These are phyloP conservation scores for Scheffersomyces insectosa DNA, from an alignment of 1,139 yeast species.

Conservation along the genomic window DNA sequence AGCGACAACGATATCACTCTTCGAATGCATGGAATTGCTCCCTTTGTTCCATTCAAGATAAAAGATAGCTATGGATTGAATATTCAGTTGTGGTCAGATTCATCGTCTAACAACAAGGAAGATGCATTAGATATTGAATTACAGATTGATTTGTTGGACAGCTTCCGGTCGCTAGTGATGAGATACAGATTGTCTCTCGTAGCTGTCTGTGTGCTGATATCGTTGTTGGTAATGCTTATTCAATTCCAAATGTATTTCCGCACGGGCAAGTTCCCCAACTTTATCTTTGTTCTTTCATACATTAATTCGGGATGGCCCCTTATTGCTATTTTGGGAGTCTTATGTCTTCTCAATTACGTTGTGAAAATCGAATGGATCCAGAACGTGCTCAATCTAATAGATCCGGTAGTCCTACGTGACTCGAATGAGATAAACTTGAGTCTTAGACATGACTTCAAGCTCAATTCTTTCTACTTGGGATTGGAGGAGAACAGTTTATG, in stretches of 20 bases:
- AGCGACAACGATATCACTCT: constrained; percentile 32
- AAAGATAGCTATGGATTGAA: constrained; percentile 27
- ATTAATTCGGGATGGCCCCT: constrained; percentile 26
- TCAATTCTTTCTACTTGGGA: constrained; percentile 60
- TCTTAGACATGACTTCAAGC: constrained; percentile 21
- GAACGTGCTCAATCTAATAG: constrained; percentile 38
- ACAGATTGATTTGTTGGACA: constrained; percentile 42
- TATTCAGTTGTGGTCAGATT: constrained; percentile 48
- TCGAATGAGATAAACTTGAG: constrained; percentile 32
- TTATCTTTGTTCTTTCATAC: constrained; percentile 44
- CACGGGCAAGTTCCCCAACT: constrained; percentile 50
- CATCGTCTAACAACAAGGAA: constrained; percentile 10
- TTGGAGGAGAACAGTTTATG: constrained; percentile 58
- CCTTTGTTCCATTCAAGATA: constrained; percentile 62
- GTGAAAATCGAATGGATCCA: constrained; percentile 20
- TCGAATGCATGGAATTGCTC: constrained; percentile 74
- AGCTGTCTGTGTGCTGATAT: constrained; percentile 54
- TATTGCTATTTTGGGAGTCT: constrained; percentile 14
- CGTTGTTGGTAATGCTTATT: constrained; percentile 41
- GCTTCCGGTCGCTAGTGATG: constrained; percentile 56
- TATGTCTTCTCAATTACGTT: constrained; percentile 42
- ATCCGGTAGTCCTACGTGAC: constrained; percentile 54
- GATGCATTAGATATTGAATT: constrained; percentile 34
- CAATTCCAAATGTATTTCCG: constrained; percentile 45
- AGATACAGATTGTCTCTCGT: constrained; percentile 65